Conservation (phyloP, 805 yeast species). For the Hagleromyces aurorensis region DNA sequence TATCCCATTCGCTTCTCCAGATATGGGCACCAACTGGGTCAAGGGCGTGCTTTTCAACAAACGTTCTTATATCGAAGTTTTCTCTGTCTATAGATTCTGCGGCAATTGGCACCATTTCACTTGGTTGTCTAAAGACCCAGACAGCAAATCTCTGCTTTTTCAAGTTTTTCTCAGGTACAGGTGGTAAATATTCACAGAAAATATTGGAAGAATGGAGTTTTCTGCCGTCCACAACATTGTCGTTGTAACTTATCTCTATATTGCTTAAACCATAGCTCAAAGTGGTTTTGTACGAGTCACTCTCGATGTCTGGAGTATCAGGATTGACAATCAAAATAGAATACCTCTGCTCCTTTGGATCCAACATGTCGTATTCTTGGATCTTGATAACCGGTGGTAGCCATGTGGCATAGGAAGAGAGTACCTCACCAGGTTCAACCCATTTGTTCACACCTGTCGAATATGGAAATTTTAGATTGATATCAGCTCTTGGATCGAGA, state of each 20-base stretch:
- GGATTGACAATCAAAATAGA: conserved; percentile 83
- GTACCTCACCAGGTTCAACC: conserved; percentile 69
- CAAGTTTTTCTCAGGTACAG: conserved; percentile 83
- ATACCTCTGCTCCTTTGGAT: conserved; percentile 44
- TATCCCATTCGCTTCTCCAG: conserved; percentile 83
- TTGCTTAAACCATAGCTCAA: conserved; percentile 74
- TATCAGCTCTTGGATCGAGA: conserved; percentile 69
- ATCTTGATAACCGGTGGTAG: conserved; percentile 73
- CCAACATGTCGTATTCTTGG: conserved; percentile 54
- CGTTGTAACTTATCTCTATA: conserved; percentile 47
- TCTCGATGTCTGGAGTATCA: conserved; percentile 72
- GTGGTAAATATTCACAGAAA: conserved; percentile 61
- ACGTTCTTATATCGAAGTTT: conserved; percentile 64
- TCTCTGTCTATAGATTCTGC: conserved; percentile 38
- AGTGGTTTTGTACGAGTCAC: conserved; percentile 61
- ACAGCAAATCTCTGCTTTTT: conserved; percentile 75
- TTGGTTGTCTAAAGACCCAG: conserved; percentile 80
- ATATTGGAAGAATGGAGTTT: conserved; percentile 34
- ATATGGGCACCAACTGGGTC: conserved; percentile 86
- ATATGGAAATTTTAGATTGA: conserved; percentile 67
- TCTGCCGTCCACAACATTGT: conserved; percentile 42
- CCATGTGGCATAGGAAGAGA: conserved; percentile 66
- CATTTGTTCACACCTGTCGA: conserved; percentile 53
- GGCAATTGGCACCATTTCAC: too few species aligned
- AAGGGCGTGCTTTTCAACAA: conserved; percentile 47